Base-by-base conservation (phyloP, 805 yeast species). In the Cyberlindnera japonica region DNA sequence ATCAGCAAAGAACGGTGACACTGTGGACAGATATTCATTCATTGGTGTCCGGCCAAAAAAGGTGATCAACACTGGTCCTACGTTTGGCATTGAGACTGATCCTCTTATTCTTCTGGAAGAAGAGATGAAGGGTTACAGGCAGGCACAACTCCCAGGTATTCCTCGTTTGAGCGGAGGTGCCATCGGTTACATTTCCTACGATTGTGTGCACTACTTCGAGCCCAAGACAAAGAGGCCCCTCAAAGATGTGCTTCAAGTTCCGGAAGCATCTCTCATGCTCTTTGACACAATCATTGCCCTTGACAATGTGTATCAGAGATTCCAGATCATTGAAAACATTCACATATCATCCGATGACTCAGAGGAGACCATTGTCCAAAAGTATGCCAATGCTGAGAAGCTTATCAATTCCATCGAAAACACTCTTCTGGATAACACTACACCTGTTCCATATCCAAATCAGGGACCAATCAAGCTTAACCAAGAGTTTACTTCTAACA, bases 201-300 rank as follows among this genome's bases (percentile, higher is more conserved):
- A 93, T 63, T 93, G 99, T 69, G 84, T 93, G 57, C 85, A 88
- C 60, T 93, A 93, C 64, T 93, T 93, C 52, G 99, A 93, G 66
- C 99, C 99, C 44, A 81, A 74, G 52, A 91, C 98, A 1, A 74
- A 73, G 45, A 76, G 86, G 49, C 72, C 72, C 3, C 69, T 90
- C 51, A 78, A 83, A 51, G 98, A 93, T 61, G 81, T 82, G 1
- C 67, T 93, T 52, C 64, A 84, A 46, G 74, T 93, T 10, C 99
- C 99, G 0, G 99, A 93, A 64, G 83, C 96, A 3, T 81, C 83
- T 6, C 67, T 93, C 62, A 89, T 93, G 98, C 66, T 93, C 45
- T 88, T 82, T 63, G 97, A 93, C 64, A 77, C 85, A 25, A 78
- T 93, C 23, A 79, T 93, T 40, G 97, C 95, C 0, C 89, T 83